phyloP scores from a whole-genome alignment of 805 yeast genomes.

The Grigorovia transvaalensis region DNA sequence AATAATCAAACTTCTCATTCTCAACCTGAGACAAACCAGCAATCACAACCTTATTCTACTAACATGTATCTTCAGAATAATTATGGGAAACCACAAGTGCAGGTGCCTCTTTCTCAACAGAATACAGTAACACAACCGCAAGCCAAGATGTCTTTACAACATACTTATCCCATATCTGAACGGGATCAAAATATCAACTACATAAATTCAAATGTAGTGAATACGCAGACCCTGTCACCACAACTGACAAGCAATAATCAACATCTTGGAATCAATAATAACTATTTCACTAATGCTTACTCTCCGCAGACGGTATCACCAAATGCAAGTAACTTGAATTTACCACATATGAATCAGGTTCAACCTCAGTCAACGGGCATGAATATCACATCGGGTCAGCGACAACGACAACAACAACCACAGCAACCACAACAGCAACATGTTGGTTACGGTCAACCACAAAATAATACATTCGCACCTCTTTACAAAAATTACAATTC shows the following conservation, averaged over 20 bases:
- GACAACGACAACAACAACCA: slow-evolving; percentile 1
- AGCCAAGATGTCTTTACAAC: neutral
- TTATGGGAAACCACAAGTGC: neutral
- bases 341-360: slow-evolving; percentile 1
- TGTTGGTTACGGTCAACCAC: neutral
- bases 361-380: neutral
- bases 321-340: slow-evolving; percentile 10
- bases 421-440: slow-evolving; percentile 1
- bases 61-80: neutral
- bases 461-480: neutral
- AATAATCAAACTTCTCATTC: neutral
- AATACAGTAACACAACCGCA: neutral
- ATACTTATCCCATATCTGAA: slow-evolving; percentile 1
- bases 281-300: slow-evolving; percentile 19
- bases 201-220: neutral
- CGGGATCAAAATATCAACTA: neutral
- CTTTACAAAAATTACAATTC: neutral
- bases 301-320: slow-evolving; percentile 26
- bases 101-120: slow-evolving; percentile 1
- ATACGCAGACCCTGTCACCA: neutral
- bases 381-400: neutral
- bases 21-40: neutral
- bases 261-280: slow-evolving; percentile 2
- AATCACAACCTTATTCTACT: neutral
- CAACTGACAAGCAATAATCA: slow-evolving; percentile 1